Evolutionary conservation across 768 basidiomycete genomes (phyloP).

Genomic region (Boletus bicolor): DNA sequence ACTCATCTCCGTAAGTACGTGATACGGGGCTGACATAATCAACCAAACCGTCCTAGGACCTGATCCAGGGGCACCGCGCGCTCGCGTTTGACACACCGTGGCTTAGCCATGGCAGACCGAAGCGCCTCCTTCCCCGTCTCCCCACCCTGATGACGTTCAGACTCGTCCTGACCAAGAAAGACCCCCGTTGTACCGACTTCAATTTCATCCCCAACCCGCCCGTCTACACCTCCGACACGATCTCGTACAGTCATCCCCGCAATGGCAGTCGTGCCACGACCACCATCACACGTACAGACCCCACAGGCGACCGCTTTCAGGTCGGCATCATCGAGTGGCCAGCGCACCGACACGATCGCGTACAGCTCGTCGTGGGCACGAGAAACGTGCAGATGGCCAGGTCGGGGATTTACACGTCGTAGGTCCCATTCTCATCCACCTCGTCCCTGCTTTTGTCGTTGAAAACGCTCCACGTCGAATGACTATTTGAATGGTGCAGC

Average conservation of each 20-base stretch:
- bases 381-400: constrained; percentile 24
- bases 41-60: neutral
- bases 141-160: constrained; percentile 17
- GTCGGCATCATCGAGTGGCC: constrained; percentile 33
- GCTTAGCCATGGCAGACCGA: neutral
- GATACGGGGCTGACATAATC: constrained; percentile 11
- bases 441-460: too few relatives aligned
- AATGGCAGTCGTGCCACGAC: constrained; percentile 20
- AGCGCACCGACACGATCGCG: neutral
- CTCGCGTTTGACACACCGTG: neutral
- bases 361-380: constrained; percentile 25
- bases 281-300: constrained; percentile 22
- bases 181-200: constrained; percentile 28
- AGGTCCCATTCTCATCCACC: neutral
- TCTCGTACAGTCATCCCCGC: neutral
- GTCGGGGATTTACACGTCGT: constrained; percentile 25
- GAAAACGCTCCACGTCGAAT: too few relatives aligned
- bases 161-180: constrained; percentile 22
- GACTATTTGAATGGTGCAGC: constrained; percentile 1
- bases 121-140: neutral
- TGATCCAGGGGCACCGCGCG: too few relatives aligned
- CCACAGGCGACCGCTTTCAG: constrained; percentile 21
- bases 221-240: constrained; percentile 22
- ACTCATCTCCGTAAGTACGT: neutral
- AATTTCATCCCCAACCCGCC: neutral